Base-by-base conservation (phyloP, 345 rosid genomes). In the Heritiera fomes region DNA sequence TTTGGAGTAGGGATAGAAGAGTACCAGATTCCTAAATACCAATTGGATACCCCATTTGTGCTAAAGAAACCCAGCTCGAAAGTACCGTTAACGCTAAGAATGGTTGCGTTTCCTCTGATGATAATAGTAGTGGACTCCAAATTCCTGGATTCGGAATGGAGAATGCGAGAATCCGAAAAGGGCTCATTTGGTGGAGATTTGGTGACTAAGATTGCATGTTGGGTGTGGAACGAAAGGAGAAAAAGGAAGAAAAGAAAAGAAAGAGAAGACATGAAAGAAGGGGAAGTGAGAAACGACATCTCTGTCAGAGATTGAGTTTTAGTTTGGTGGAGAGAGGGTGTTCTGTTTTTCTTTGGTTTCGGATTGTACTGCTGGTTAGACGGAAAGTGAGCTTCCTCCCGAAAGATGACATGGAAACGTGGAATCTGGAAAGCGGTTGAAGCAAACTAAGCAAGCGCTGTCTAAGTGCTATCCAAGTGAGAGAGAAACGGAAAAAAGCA, bases 1-100 rank as follows among this genome's bases (percentile, higher is more conserved):
- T 84, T 85, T 3, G 80, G 89, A 2, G 85, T 81, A 12, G 91
- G 87, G 8, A 86, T 84, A n/a, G 89, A 87, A 85, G 88, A 81
- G 69, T 88, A 90, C 83, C 87, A 79, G 32, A 90, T 86, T n/a
- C 90, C 89, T 8, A 90, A 47, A 80, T 87, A 90, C 89, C 88
- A 87, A 23, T 53, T 74, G 3, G 87, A 62, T 40, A 74, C 81
- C 60, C 80, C 92, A 50, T 76, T 82, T 2, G 86, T 80, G 59
- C 79, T 75, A 64, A 90, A 87, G 84, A 90, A 88, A 14, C 89
- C 89, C 79, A 90, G 78, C 75, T 80, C 78, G 77, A 91, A 91
- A 3, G 88, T 84, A 38, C 80, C 38, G 20, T 90, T 84, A 50
- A 32, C 65, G 62, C 95, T 87, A 0, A 28, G 65, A 82, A 93